Conservation (phyloP, 2,329 filamentous ascomycete genomes). For the Exutisphaerella laricina region DNA sequence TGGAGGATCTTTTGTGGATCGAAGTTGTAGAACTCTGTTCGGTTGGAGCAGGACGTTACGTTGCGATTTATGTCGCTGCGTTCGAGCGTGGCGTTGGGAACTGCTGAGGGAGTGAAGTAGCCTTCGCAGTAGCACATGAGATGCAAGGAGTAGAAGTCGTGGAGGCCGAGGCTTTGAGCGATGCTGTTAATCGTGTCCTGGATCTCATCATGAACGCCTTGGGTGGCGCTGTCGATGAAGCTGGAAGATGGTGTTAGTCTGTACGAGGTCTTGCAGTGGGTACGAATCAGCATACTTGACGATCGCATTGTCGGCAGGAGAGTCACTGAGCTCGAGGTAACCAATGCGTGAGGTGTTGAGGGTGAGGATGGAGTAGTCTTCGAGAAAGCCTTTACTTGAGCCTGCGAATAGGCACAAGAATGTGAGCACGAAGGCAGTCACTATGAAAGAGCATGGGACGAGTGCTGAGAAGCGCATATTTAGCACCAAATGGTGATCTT, state of each 20-base stretch:
- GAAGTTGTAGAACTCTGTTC: conserved; percentile 52
- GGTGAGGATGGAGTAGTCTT: conserved; percentile 53
- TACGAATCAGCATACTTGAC: neutral
- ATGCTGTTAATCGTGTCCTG: conserved; percentile 38
- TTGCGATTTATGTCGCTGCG: conserved; percentile 43
- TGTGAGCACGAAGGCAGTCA: conserved; percentile 52
- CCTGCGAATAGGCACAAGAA: conserved; percentile 59
- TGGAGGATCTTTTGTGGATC: conserved; percentile 49
- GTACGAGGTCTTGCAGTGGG: conserved; percentile 19
- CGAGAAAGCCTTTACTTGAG: conserved; percentile 49
- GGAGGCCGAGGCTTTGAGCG: conserved; percentile 47
- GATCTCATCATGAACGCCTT: conserved; percentile 37
- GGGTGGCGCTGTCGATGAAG: conserved; percentile 29
- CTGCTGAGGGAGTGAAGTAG: conserved; percentile 40
- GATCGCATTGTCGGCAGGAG: conserved; percentile 8
- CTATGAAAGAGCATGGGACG: conserved; percentile 36
- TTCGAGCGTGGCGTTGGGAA: conserved; percentile 39
- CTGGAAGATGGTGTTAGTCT: conserved; percentile 2
- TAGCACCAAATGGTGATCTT: too few relatives aligned
- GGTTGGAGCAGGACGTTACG: conserved; percentile 51
- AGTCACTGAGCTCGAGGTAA: conserved; percentile 27
- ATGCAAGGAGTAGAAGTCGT: conserved; percentile 58
- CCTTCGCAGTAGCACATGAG: conserved; percentile 56
- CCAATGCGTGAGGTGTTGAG: conserved; percentile 54
- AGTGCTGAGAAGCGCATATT: conserved; percentile 25